Conservation (phyloP, 352 stramenopile genomes). For the Ophiocytium majus region DNA sequence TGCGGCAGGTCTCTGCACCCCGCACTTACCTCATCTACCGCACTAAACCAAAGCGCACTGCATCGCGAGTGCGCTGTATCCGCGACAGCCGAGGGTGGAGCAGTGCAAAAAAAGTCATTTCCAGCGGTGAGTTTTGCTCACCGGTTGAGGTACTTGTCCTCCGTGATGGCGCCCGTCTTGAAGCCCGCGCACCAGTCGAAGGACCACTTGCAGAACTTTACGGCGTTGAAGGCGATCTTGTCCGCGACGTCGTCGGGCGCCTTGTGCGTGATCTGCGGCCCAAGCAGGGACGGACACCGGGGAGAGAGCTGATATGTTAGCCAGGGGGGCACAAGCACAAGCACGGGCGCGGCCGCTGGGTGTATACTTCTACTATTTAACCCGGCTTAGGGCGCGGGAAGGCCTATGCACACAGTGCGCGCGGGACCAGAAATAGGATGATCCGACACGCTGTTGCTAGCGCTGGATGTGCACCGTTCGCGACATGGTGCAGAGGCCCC, state of each 20-base stretch:
- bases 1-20: no score
- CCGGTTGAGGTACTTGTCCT: constrained; percentile 37
- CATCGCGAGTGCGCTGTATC: no score
- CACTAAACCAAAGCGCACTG: no score
- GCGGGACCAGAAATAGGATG: no score
- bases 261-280: constrained; percentile 53
- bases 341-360: not conserved
- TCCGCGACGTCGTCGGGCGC: constrained; percentile 38
- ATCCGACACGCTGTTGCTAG: no score
- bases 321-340: not conserved
- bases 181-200: constrained; percentile 55
- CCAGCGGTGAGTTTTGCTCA: not conserved
- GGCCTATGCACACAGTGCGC: no score
- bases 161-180: constrained; percentile 49
- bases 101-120: constrained; percentile 3
- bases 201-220: constrained; percentile 26
- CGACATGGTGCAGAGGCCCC: no score
- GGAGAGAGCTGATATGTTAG: not conserved
- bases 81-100: not conserved
- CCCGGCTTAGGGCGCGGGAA: no score
- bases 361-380: not conserved
- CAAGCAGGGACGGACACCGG: no score
- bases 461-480: no score
- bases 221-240: constrained; percentile 28
- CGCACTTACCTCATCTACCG: no score